phyloP scores from a whole-genome alignment of 331 rosid species.

The Acacia concinna region DNA sequence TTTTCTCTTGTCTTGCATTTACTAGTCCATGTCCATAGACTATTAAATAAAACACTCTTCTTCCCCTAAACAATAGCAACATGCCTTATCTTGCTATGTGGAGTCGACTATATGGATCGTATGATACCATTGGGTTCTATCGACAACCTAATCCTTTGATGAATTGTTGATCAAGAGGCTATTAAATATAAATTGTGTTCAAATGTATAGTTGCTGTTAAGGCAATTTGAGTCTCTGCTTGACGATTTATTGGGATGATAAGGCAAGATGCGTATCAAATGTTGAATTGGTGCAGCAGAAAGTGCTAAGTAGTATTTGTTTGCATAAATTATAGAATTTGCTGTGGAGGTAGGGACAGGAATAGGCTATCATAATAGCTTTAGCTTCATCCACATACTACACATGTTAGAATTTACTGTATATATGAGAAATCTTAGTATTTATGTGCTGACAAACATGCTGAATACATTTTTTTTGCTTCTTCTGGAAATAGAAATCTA shows the following conservation, averaged over 20 bases:
- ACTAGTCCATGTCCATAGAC: not conserved
- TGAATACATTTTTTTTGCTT: not conserved
- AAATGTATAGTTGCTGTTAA: not conserved
- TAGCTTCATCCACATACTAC: not conserved
- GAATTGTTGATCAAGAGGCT: too few relatives aligned
- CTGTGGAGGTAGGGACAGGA: not conserved
- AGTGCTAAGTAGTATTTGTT: not conserved
- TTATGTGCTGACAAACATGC: not conserved
- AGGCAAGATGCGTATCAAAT: not conserved
- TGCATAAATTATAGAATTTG: not conserved
- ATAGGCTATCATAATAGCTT: not conserved
- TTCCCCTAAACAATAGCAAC: too few relatives aligned
- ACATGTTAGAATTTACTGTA: not conserved
- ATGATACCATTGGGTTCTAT: too few relatives aligned
- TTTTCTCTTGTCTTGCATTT: not conserved
- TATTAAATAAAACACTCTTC: not conserved
- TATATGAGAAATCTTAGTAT: not conserved
- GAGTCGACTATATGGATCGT: too few relatives aligned
- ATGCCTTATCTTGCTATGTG: too few relatives aligned
- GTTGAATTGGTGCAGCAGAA: not conserved
- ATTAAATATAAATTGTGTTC: not conserved
- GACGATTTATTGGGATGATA: not conserved
- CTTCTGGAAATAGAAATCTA: not conserved
- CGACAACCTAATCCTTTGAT: too few relatives aligned
- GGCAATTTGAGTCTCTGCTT: not conserved